Base-by-base conservation (phyloP, 495 filamentous ascomycete genomes). In the Aspergillus coremiiformis region DNA sequence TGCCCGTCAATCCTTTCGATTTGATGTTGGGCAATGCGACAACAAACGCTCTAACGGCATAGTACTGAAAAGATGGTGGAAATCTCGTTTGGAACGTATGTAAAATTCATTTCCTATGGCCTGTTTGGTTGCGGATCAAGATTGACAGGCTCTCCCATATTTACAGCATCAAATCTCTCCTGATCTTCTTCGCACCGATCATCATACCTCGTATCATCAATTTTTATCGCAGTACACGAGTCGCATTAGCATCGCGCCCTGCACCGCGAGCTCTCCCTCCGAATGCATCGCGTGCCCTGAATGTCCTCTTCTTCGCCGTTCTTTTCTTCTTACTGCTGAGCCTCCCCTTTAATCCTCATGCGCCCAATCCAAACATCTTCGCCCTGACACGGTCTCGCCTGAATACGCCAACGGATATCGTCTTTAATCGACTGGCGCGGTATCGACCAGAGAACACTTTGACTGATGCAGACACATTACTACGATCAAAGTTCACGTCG, bases 181-280 rank as follows among this genome's bases (percentile, higher is more conserved):
- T 88, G 60, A 75, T 95, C 66, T 84, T 93, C 73, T 86, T 96
- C 67, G 92, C 81, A 0, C 91, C 92, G n/a, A 69, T 93, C 48
- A 66, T 95, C 53, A 69, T 96, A 44, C 87, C 87, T 27, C 84
- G 86, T 46, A 67, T 80, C 44, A 73, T 95, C 54, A 69, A 68
- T 51, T 84, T 81, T 71, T 91, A 92, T 70, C 84, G 86, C 56
- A 72, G 73, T 33, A 51, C 80, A 2, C 79, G 81, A 57, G 72
- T 80, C 44, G 72, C 83, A n/a, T 68, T 87, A 47, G 59, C 68
- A 6, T 62, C 55, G 21, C 80, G 77, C 10, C 83, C 86, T 5
- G 56, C 80, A 7, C 81, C 88, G 1, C 67, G 68, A 39, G 62
- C 70, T 14, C 51, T 77, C 0, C 70, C 78, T 0, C 19, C 56